Conservation (phyloP, 140 eudicot species). For the Oenanthe javanica region DNA sequence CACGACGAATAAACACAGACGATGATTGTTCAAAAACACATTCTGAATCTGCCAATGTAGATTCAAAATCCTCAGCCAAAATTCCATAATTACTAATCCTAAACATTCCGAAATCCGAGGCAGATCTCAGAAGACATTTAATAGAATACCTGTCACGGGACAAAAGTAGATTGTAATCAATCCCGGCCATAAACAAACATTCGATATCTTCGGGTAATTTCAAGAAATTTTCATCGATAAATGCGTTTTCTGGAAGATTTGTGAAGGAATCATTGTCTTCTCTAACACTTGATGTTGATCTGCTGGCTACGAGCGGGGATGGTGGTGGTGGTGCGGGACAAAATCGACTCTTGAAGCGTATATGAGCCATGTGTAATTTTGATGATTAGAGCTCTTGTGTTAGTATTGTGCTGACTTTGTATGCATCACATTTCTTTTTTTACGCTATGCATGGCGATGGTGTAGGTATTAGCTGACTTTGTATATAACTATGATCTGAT, state of each 20-base stretch:
- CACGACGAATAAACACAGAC: background rate
- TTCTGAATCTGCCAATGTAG: background rate
- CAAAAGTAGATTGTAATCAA: background rate
- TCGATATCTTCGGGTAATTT: background rate
- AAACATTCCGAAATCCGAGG: background rate
- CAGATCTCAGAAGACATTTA: slow-evolving; percentile 1
- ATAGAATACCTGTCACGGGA: background rate
- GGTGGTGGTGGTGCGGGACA: background rate
- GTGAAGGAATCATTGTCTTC: background rate
- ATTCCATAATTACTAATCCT: background rate
- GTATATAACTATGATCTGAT: too few species aligned
- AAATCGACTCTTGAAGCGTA: slow-evolving; percentile 2
- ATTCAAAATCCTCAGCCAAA: background rate
- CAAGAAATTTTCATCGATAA: background rate
- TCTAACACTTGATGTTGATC: background rate
- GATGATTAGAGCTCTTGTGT: background rate
- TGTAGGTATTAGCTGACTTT: background rate
- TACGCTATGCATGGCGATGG: slow-evolving; percentile 6
- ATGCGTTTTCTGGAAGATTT: background rate
- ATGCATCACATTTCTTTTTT: background rate
- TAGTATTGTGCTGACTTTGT: too few species aligned
- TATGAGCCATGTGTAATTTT: background rate
- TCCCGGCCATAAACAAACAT: background rate
- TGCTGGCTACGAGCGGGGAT: background rate
- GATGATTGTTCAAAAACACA: background rate